Conservation (phyloP, 768 basidiomycete species). For the Amanita exitialis region DNA sequence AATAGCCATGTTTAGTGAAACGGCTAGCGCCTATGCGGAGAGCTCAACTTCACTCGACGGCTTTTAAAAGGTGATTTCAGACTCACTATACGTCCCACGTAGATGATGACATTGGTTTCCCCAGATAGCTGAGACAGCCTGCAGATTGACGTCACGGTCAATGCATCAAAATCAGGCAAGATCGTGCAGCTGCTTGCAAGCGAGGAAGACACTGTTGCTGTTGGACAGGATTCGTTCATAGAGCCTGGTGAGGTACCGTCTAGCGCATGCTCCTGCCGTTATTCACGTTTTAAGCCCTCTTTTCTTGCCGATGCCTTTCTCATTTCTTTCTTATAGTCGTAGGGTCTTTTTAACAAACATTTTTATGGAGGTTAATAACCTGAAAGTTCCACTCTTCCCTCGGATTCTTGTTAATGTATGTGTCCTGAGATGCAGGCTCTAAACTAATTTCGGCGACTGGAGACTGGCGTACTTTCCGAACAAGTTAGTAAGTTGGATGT, state of each 20-base stretch:
- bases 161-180: slow-evolving; percentile 80
- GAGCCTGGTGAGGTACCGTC: slow-evolving; percentile 60
- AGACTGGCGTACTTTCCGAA: too few species aligned
- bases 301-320: too few species aligned
- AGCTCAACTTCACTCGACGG: slow-evolving; percentile 62
- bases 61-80: slow-evolving; percentile 54
- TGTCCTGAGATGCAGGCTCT: too few species aligned
- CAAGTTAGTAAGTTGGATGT: too few species aligned
- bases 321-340: too few species aligned
- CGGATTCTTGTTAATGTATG: too few species aligned
- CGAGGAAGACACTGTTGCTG: slow-evolving; percentile 91
- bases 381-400: too few species aligned
- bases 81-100: neutral
- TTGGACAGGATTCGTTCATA: slow-evolving; percentile 92
- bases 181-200: slow-evolving; percentile 79
- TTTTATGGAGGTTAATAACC: too few species aligned
- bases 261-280: neutral
- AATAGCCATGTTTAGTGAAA: slow-evolving; percentile 25
- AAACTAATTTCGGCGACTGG: too few species aligned
- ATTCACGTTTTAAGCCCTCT: slow-evolving; percentile 10
- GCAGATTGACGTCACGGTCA: slow-evolving; percentile 96
- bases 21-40: slow-evolving; percentile 35
- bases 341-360: too few species aligned
- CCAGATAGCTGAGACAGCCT: slow-evolving; percentile 50
- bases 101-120: slow-evolving; percentile 1